Percentiles rank a stretch among this genome's conserved stretches.
These are phyloP conservation scores for Suillus variegatus DNA, from an alignment of 768 basidiomycete species.

Conservation along the genomic window DNA sequence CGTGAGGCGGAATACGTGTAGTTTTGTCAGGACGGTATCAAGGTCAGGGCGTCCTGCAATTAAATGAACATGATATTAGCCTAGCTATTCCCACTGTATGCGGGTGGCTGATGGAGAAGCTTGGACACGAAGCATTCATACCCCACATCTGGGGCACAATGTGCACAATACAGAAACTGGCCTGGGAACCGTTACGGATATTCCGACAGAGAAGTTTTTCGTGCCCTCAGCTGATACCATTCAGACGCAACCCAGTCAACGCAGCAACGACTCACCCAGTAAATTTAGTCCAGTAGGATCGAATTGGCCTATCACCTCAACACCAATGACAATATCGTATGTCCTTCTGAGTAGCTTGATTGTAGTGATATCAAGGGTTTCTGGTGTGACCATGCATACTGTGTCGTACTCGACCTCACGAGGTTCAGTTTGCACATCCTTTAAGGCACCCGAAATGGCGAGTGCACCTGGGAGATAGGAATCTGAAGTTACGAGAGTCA, in stretches of 20 bases:
- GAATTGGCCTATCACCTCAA: slow-evolving; percentile 80
- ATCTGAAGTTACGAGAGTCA: slow-evolving; percentile 90
- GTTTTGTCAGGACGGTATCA: slow-evolving; percentile 90
- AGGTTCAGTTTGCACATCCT: slow-evolving; percentile 56
- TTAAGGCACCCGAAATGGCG: slow-evolving; percentile 80
- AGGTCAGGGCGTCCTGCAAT: slow-evolving; percentile 89
- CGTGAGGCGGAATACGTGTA: slow-evolving; percentile 91
- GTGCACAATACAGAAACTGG: slow-evolving; percentile 9
- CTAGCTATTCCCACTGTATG: not conserved
- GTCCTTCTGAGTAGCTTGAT: slow-evolving; percentile 78
- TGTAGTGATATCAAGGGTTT: slow-evolving; percentile 82
- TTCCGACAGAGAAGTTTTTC: slow-evolving; percentile 9
- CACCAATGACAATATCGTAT: slow-evolving; percentile 87
- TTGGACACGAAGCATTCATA: slow-evolving; percentile 17
- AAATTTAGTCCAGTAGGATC: slow-evolving; percentile 69
- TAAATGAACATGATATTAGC: slow-evolving; percentile 18
- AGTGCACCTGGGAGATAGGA: slow-evolving; percentile 93
- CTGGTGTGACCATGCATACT: slow-evolving; percentile 92
- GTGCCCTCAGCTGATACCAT: slow-evolving; percentile 7
- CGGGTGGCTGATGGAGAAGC: slow-evolving; percentile 8
- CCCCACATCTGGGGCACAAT: slow-evolving; percentile 12
- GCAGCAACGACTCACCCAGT: slow-evolving; percentile 64
- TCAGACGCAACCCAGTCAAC: slow-evolving; percentile 10
- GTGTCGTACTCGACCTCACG: slow-evolving; percentile 59
- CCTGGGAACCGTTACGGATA: slow-evolving; percentile 12